Evolutionary conservation across 257 asterid genomes (phyloP).

Genomic region (Misopates orontium): DNA sequence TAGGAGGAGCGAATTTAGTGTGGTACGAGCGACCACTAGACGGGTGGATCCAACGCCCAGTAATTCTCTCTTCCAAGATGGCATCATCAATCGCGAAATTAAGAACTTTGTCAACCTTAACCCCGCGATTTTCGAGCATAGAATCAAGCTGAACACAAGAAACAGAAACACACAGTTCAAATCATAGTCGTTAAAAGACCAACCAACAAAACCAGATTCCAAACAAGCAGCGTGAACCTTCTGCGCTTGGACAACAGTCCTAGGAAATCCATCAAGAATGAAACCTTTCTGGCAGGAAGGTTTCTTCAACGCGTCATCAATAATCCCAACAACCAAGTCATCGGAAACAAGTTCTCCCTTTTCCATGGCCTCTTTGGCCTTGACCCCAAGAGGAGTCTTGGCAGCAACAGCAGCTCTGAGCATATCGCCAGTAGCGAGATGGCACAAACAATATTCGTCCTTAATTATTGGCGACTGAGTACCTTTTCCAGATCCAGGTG

Average conservation of each 20-base stretch:
- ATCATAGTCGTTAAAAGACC: not conserved
- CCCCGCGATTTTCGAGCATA: conserved; percentile 81
- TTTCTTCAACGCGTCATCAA: conserved; percentile 86
- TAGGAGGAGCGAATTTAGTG: conserved; percentile 82
- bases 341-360: conserved; percentile 97
- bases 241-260: conserved; percentile 90
- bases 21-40: conserved; percentile 91
- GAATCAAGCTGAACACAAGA: conserved; percentile 72
- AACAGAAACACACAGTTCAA: conserved; percentile 19
- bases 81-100: conserved; percentile 96
- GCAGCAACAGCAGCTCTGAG: conserved; percentile 95
- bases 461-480: conserved; percentile 94
- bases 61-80: conserved; percentile 88
- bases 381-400: conserved; percentile 83
- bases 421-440: conserved; percentile 97
- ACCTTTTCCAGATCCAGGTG: conserved; percentile 96
- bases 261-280: conserved; percentile 97
- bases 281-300: conserved; percentile 94
- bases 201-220: conserved; percentile 1
- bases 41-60: conserved; percentile 98
- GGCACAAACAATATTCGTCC: conserved; percentile 90
- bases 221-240: conserved; percentile 51
- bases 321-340: conserved; percentile 90
- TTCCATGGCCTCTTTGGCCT: conserved; percentile 96
- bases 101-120: conserved; percentile 81